A percentile compares a stretch with the other conserved stretches of the same genome.
These are phyloP conservation scores for Diaporthe citri DNA, from an alignment of 2,329 filamentous ascomycete species.

Conservation along the genomic window DNA sequence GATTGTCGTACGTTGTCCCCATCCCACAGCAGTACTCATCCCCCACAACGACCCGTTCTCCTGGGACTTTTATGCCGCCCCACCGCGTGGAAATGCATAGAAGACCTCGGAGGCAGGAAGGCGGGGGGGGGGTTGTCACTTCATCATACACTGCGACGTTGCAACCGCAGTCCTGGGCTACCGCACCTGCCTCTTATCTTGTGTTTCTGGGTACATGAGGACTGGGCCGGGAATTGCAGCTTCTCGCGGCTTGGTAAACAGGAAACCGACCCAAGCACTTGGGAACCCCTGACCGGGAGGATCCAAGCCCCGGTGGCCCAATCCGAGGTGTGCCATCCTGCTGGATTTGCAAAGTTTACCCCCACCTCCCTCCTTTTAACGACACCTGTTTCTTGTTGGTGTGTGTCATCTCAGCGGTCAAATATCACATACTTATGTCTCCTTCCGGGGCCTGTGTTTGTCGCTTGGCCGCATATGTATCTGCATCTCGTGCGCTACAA, in stretches of 20 bases:
- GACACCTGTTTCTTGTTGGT: background rate
- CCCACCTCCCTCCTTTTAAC: background rate
- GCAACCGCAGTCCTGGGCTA: background rate
- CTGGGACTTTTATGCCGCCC: conserved; percentile 15
- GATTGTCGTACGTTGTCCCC: background rate
- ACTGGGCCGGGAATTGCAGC: background rate
- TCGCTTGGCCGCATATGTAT: conserved; percentile 14
- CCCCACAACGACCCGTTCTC: background rate
- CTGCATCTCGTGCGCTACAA: conserved; percentile 4
- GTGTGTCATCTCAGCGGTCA: background rate
- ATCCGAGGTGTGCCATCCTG: background rate
- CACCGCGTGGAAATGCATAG: background rate
- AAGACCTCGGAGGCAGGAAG: background rate
- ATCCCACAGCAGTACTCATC: background rate
- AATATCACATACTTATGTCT: background rate
- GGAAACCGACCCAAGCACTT: background rate
- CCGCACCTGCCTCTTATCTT: background rate
- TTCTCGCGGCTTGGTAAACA: background rate
- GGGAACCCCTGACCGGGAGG: conserved; percentile 13
- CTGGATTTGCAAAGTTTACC: background rate
- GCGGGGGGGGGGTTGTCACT: background rate
- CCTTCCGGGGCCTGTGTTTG: background rate
- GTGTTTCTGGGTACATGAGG: background rate
- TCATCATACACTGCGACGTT: conserved; percentile 2
- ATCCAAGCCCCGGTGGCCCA: background rate